Evolutionary conservation across 257 asterid genomes (phyloP).

Genomic region (Penstemon barbatus): DNA sequence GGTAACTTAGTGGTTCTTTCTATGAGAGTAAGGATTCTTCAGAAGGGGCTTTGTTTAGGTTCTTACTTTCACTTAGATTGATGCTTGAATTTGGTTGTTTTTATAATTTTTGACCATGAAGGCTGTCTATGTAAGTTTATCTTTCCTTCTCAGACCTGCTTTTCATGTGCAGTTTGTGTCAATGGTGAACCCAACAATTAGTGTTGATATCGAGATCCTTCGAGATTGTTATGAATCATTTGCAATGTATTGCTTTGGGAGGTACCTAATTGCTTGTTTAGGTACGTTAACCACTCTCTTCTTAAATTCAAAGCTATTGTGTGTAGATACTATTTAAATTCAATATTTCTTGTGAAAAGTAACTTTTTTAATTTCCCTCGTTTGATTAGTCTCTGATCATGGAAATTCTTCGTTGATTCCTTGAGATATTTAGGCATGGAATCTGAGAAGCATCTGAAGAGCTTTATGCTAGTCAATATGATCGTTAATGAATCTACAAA

Average conservation of each 20-base stretch:
- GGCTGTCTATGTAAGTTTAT: constrained; percentile 16
- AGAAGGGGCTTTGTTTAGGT: neutral
- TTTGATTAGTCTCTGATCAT: constrained; percentile 13
- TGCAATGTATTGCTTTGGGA: constrained; percentile 99
- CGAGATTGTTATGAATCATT: constrained; percentile 98
- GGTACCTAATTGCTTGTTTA: constrained; percentile 93
- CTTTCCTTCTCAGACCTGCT: constrained; percentile 23
- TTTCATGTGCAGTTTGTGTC: constrained; percentile 74
- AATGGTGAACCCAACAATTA: constrained; percentile 75
- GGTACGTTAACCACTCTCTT: constrained; percentile 52
- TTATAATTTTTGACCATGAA: neutral
- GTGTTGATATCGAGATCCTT: constrained; percentile 82
- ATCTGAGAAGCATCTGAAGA: constrained; percentile 15
- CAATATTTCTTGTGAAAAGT: neutral
- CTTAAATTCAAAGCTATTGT: constrained; percentile 17
- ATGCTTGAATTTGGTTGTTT: constrained; percentile 16
- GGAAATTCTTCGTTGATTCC: constrained; percentile 6
- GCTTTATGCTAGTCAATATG: constrained; percentile 24
- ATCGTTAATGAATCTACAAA: constrained; percentile 15
- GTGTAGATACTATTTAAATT: constrained; percentile 6
- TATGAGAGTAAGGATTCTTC: neutral
- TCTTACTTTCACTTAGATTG: constrained; percentile 18
- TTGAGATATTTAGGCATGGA: neutral
- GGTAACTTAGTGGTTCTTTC: neutral
- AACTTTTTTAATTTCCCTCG: neutral